A percentile compares a stretch with the other conserved stretches of the same genome.
These are phyloP conservation scores for Phytophthora pini DNA, from an alignment of 352 stramenopile species.

Conservation along the genomic window DNA sequence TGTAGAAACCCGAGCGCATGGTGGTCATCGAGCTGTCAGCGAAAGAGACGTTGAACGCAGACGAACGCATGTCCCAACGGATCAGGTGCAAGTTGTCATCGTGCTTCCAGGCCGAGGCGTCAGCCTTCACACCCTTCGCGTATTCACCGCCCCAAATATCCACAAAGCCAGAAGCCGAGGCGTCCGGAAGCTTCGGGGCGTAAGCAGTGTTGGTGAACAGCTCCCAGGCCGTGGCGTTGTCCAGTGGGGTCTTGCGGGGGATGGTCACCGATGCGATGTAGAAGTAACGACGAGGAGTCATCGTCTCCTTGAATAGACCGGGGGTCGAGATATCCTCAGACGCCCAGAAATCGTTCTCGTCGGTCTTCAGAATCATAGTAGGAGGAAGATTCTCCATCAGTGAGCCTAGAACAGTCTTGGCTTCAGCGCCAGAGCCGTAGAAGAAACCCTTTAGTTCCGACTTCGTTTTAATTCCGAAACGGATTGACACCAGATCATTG, in stretches of 20 bases:
- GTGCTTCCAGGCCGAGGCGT: slow-evolving; percentile 35
- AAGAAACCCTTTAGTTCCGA: slow-evolving; percentile 24
- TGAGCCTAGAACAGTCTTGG: slow-evolving; percentile 16
- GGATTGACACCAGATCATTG: slow-evolving; percentile 34
- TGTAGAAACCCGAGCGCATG: slow-evolving; percentile 32
- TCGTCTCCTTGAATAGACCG: slow-evolving; percentile 21
- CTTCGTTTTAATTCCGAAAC: slow-evolving; percentile 27
- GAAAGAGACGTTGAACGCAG: slow-evolving; percentile 27
- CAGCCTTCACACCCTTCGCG: slow-evolving; percentile 18
- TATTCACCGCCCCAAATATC: slow-evolving; percentile 33
- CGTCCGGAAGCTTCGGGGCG: slow-evolving; percentile 24
- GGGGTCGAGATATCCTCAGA: slow-evolving; percentile 28
- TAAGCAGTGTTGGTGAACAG: slow-evolving; percentile 27
- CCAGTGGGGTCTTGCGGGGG: slow-evolving; percentile 13
- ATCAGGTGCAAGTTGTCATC: slow-evolving; percentile 31
- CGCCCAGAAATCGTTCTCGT: slow-evolving; percentile 24
- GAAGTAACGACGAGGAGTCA: slow-evolving; percentile 35
- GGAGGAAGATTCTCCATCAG: slow-evolving; percentile 25
- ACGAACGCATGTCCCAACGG: slow-evolving; percentile 36
- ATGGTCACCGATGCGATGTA: slow-evolving; percentile 40
- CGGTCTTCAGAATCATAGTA: slow-evolving; percentile 26
- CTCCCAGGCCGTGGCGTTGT: slow-evolving; percentile 27
- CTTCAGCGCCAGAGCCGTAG: slow-evolving; percentile 12
- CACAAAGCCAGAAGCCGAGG: slow-evolving; percentile 25
- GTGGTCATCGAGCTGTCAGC: slow-evolving; percentile 23